Base-by-base conservation (phyloP, 257 asterid species). In the Eustoma russellianum region DNA sequence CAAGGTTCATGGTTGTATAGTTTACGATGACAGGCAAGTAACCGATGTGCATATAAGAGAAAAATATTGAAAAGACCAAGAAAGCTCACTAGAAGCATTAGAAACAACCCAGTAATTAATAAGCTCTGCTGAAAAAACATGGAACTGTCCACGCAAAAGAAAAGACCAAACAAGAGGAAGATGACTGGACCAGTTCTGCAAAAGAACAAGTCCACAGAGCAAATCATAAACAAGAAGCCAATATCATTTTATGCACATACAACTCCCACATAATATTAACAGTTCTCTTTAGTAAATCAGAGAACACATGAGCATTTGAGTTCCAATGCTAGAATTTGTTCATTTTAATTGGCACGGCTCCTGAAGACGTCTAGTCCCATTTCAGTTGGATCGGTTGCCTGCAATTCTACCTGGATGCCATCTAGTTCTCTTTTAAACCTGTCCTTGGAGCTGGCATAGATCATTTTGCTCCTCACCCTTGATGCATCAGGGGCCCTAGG, bases 211-310 rank as follows among this genome's bases (percentile, higher is more conserved):
- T 45, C 60, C 48, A 62, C 30, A 48, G 41, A 52, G 63, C 56
- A 52, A 56, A 55, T 60, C 63, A 30, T 57, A 57, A 50, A 60
- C 52, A 59, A 53, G 64, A 64, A 48, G 63, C 63, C 63, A 60
- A 43, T 60, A 61, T 45, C 44, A 57, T 58, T 70, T 46, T 68
- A 71, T 63, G 46, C 63, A 54, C 46, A 67, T 35, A 56, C 62
- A 60, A 54, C 59, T 58, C 57, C 71, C 70, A 67, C 68, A 59
- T 61, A 67, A 66, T 77, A 77, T 77, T 59, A 63, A 67, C 77
- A 73, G 66, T 44, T 66, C 55, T 58, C 30, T 17, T 24, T 4
- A 24, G 30, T 59, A 57, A 53, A n/a, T 63, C 52, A 62, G 46
- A 53, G 48, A 52, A 43, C 60, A 47, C 33, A 55, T 38, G 16